A percentile compares a stretch with the other conserved stretches of the same genome.
Evolutionary conservation across 805 yeast genomes (phyloP).

Genomic region (Metschnikowia kunwiensis): DNA sequence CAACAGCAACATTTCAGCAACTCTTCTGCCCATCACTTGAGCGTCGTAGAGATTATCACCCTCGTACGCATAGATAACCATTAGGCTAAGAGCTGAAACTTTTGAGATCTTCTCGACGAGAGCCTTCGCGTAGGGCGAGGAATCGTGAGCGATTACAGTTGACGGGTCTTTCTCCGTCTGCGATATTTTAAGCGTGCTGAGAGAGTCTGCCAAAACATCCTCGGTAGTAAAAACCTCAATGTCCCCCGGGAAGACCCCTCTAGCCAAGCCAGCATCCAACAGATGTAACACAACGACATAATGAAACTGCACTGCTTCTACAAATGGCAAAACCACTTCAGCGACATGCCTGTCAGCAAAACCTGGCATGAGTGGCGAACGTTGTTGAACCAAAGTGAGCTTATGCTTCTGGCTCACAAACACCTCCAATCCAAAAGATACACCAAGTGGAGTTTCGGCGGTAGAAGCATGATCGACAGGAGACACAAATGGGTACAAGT

Average conservation of each 20-base stretch:
- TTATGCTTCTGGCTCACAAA: constrained; percentile 42
- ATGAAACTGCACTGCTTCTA: constrained; percentile 38
- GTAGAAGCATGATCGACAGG: constrained; percentile 54
- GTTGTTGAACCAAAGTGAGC: constrained; percentile 67
- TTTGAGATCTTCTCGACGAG: constrained; percentile 13
- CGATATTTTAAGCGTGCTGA: constrained; percentile 27
- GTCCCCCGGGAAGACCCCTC: constrained; percentile 20
- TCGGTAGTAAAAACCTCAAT: constrained; percentile 29
- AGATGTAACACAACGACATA: constrained; percentile 64
- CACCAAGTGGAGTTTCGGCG: constrained; percentile 27
- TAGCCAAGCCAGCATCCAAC: constrained; percentile 58
- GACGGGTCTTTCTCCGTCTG: constrained; percentile 9
- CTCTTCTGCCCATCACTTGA: constrained; percentile 41
- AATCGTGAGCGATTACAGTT: constrained; percentile 9
- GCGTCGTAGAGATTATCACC: constrained; percentile 88
- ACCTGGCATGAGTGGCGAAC: constrained; percentile 81
- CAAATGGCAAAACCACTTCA: constrained; percentile 50
- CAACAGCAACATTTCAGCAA: constrained; percentile 27
- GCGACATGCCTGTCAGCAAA: constrained; percentile 48
- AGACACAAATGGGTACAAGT: constrained; percentile 78
- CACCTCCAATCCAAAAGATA: constrained; percentile 66
- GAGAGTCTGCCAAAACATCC: constrained; percentile 30
- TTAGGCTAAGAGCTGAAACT: constrained; percentile 30
- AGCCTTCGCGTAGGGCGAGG: constrained; percentile 14
- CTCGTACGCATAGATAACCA: constrained; percentile 73